Evolutionary conservation across 345 rosid species (phyloP).

Genomic region (Ceriops tagal): DNA sequence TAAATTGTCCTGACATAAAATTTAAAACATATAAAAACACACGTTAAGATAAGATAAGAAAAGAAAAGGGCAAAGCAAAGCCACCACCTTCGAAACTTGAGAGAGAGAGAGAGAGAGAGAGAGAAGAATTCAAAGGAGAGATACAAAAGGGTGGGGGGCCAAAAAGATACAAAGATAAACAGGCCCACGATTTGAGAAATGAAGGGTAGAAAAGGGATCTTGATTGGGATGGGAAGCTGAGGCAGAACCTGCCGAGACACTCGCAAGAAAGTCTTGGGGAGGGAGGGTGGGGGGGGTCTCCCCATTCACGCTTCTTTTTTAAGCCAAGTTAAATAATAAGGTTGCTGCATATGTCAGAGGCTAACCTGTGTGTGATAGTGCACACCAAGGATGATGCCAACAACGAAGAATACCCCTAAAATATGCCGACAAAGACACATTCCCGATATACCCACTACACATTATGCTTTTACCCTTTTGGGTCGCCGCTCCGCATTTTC

Average conservation of each 20-base stretch:
- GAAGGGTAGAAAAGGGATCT: slow-evolving; percentile 12
- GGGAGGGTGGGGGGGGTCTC: neutral
- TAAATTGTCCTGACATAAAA: neutral
- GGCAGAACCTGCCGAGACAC: neutral
- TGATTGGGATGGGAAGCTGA: neutral
- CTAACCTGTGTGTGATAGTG: neutral
- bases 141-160: neutral
- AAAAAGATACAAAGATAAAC: neutral
- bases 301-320: slow-evolving; percentile 34
- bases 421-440: slow-evolving; percentile 16
- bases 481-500: too few species aligned
- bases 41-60: neutral
- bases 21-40: neutral
- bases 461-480: too few species aligned
- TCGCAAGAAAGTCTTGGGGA: neutral
- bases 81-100: slow-evolving; percentile 21
- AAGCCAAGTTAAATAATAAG: slow-evolving; percentile 14
- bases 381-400: neutral
- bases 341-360: too few species aligned
- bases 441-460: neutral
- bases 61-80: slow-evolving; percentile 1
- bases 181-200: slow-evolving; percentile 33
- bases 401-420: neutral
- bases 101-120: neutral
- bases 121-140: neutral